Conservation (phyloP, 495 filamentous ascomycete genomes). For the Lichina pygmaea region DNA sequence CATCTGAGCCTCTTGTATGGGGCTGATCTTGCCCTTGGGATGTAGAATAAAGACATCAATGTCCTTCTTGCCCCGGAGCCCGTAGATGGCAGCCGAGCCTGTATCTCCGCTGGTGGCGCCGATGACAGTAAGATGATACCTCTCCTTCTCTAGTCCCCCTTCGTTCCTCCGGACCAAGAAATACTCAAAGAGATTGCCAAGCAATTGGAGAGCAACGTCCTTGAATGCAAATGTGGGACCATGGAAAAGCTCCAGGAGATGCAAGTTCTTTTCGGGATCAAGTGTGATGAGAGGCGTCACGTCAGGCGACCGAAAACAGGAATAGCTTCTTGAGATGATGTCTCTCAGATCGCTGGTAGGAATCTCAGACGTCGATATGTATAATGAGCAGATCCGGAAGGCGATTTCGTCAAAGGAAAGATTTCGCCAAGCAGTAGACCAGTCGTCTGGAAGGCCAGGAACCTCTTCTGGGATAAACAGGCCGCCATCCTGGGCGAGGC, state of each 20-base stretch:
- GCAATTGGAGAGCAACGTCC: constrained; percentile 68
- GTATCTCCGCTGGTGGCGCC: constrained; percentile 90
- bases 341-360: constrained; percentile 47
- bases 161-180: constrained; percentile 64
- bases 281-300: constrained; percentile 48
- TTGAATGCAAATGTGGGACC: constrained; percentile 95
- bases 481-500: constrained; percentile 66
- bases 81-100: constrained; percentile 86
- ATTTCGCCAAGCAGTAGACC: constrained; percentile 41
- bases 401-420: constrained; percentile 58
- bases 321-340: constrained; percentile 58
- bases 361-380: constrained; percentile 63
- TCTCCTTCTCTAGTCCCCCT: constrained; percentile 36
- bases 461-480: constrained; percentile 76
- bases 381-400: constrained; percentile 46
- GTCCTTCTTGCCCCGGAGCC: constrained; percentile 91
- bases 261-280: constrained; percentile 34
- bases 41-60: constrained; percentile 74
- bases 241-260: constrained; percentile 87
- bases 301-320: constrained; percentile 54
- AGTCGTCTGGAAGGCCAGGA: constrained; percentile 32
- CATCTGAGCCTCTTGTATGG: constrained; percentile 89
- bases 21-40: constrained; percentile 57
- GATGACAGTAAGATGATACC: constrained; percentile 72
- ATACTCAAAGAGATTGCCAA: constrained; percentile 93